A percentile compares a stretch with the other conserved stretches of the same genome.
These are phyloP conservation scores for Austroboletus niveus DNA, from an alignment of 1,284 basidiomycete genomes.

Conservation along the genomic window DNA sequence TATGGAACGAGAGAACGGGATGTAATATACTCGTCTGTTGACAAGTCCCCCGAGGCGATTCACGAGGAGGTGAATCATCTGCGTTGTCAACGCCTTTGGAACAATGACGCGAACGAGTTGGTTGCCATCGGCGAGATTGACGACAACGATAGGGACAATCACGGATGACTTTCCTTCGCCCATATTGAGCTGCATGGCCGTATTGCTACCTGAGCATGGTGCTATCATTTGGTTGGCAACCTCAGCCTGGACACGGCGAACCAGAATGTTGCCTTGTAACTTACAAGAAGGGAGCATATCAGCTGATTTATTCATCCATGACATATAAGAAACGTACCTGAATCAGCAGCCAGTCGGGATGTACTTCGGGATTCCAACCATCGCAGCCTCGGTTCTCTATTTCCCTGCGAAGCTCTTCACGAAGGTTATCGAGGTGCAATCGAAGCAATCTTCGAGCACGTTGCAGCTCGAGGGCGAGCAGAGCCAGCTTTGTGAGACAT, in stretches of 20 bases:
- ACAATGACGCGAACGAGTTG: constrained; percentile 47
- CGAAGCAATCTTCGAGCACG: constrained; percentile 23
- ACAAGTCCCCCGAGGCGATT: constrained; percentile 41
- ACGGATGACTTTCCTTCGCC: constrained; percentile 59
- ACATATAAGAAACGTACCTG: constrained; percentile 32
- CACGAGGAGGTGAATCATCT: constrained; percentile 50
- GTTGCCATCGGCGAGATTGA: constrained; percentile 40
- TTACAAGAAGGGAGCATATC: constrained; percentile 13
- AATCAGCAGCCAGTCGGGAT: constrained; percentile 46
- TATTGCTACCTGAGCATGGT: constrained; percentile 37
- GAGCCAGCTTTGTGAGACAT: constrained; percentile 27
- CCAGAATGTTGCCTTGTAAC: constrained; percentile 44
- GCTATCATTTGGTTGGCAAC: constrained; percentile 50
- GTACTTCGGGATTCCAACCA: constrained; percentile 10
- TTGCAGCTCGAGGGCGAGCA: constrained; percentile 33
- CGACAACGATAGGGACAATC: constrained; percentile 45
- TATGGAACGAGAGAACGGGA: constrained; percentile 47
- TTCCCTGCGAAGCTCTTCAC: constrained; percentile 35
- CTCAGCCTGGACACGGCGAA: constrained; percentile 40
- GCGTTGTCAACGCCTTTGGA: constrained; percentile 38
- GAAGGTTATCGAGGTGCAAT: constrained; percentile 1
- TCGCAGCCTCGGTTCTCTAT: constrained; percentile 24
- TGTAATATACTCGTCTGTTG: constrained; percentile 44
- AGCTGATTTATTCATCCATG: background rate
- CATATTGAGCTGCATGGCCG: constrained; percentile 54